These are phyloP conservation scores for Sporobolomyces pararoseus DNA, from an alignment of 768 basidiomycete genomes.

Conservation along the genomic window DNA sequence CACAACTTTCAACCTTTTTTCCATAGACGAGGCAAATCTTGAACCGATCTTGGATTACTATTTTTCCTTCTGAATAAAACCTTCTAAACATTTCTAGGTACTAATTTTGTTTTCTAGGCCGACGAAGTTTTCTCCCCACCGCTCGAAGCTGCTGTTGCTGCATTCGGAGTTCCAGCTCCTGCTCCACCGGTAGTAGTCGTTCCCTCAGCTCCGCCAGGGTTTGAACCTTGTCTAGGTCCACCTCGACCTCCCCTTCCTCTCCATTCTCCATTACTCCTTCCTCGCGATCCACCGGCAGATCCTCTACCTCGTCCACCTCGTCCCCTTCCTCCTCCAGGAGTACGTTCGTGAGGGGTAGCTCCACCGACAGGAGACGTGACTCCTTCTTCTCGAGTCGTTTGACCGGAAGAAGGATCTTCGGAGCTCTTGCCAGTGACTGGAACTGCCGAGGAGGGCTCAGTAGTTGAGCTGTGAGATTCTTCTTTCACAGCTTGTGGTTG, in stretches of 20 bases:
- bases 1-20: too few species aligned
- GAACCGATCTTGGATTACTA: too few species aligned
- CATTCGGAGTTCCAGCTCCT: neutral
- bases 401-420: neutral
- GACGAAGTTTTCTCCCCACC: neutral
- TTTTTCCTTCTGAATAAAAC: too few species aligned
- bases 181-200: neutral
- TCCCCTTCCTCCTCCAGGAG: slow-evolving; percentile 1
- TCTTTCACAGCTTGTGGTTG: neutral
- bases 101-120: too few species aligned
- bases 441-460: too few species aligned
- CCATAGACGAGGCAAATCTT: too few species aligned
- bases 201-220: neutral
- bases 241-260: neutral
- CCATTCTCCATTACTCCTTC: slow-evolving; percentile 31
- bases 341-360: too few species aligned
- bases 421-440: too few species aligned
- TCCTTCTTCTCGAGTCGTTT: neutral
- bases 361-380: too few species aligned
- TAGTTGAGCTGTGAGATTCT: too few species aligned
- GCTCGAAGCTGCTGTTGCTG: neutral
- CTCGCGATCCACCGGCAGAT: slow-evolving; percentile 2
- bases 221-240: neutral
- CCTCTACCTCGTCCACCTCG: slow-evolving; percentile 7
- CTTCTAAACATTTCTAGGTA: too few species aligned